Base-by-base conservation (phyloP, 768 basidiomycete species). In the Botryobasidium botryosum region DNA sequence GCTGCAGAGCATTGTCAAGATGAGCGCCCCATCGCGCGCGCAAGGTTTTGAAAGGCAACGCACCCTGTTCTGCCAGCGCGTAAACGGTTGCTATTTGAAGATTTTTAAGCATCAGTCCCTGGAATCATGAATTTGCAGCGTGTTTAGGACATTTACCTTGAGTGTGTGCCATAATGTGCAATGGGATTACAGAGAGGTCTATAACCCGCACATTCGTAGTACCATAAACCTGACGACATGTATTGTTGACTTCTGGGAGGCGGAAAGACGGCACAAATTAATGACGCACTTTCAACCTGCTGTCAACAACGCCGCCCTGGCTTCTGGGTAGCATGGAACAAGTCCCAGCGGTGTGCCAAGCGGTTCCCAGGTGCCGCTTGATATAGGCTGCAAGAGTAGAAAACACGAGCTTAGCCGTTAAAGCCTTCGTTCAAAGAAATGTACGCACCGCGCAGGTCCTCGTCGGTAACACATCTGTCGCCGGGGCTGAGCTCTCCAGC, bases 191-290 rank as follows among this genome's bases (percentile, higher is more conserved):
- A 3, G 71, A 72, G n/a, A 73, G 40, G 51, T 74, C 72, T 6
- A 62, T 73, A 21, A 81, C 67, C 53, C 74, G 65, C 17, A 76
- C 44, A 47, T 75, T 75, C 37, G 55, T 62, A 2, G 74, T 74
- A 1, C 73, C 74, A 49, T 75, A 74, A 12, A 80, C 75, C 66
- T 17, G 61, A n/a, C n/a, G n/a, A n/a, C 21, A 33, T 8, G 17
- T 33, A 17, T 33, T 33, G 31, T 17, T 33, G 10, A 33, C 10
- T 8, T 8, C 17, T 33, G 31, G 17, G 8, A 33, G 8, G 10
- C 31, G 17, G 17, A 8, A 33, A 17, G 31, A 8, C 8, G 31
- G 17, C 17, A 33, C 31, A 33, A 33, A 17, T 33, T 8, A 33
- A 17, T 8, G 8, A 17, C 31, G 31, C 8, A 33, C 31, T 17